Percentiles rank a stretch among this genome's conserved stretches.
These are phyloP conservation scores for Aristolochia californica DNA, from an alignment of 164 flowering plant species.

Conservation along the genomic window DNA sequence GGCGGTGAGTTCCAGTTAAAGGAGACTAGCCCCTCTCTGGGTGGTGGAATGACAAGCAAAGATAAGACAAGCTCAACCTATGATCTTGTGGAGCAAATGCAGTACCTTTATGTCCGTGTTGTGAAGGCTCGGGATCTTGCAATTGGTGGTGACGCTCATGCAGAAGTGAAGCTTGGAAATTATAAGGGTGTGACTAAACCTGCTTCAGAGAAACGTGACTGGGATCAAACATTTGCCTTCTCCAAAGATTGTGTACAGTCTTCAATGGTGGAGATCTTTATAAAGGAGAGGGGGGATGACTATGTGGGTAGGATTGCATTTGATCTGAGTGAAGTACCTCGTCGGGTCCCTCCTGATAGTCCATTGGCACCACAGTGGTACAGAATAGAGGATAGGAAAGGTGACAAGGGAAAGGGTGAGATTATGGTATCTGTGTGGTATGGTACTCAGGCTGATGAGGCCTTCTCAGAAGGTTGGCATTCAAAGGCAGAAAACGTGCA, in stretches of 20 bases:
- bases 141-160: constrained; percentile 7
- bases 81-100: constrained; percentile 33
- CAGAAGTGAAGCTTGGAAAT: constrained; percentile 31
- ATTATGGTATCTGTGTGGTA: constrained; percentile 83
- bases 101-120: constrained; percentile 23
- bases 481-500: constrained; percentile 32
- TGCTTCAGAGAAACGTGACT: constrained; percentile 25
- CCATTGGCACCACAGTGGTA: constrained; percentile 85
- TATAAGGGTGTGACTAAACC: constrained; percentile 21
- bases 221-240: constrained; percentile 80
- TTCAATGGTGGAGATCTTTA: constrained; percentile 52
- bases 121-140: constrained; percentile 20
- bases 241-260: constrained; percentile 72
- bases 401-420: constrained; percentile 66
- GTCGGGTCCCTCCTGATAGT: constrained; percentile 76
- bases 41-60: constrained; percentile 36
- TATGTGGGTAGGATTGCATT: constrained; percentile 56
- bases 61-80: constrained; percentile 24
- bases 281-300: constrained; percentile 75
- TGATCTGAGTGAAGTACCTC: constrained; percentile 67
- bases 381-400: constrained; percentile 53
- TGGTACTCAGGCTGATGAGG: constrained; percentile 91
- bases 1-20: constrained; percentile 41
- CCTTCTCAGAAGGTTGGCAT: constrained; percentile 81
- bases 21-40: constrained; percentile 80